These are phyloP conservation scores for Diutina sp. DNA, from an alignment of 1,139 yeast species.

Conservation along the genomic window DNA sequence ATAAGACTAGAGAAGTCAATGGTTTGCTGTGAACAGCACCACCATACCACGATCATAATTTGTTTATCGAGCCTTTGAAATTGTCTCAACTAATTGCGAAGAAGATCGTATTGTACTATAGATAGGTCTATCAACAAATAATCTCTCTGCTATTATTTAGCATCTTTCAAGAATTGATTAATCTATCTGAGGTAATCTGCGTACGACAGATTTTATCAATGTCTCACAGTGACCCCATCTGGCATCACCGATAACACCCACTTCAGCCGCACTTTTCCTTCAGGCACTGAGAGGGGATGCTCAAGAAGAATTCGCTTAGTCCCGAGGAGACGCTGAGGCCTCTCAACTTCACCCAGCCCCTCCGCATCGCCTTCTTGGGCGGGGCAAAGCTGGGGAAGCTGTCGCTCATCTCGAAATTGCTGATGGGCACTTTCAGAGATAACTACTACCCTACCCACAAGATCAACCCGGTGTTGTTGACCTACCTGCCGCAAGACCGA, in stretches of 20 bases:
- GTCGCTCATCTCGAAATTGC: conserved; percentile 35
- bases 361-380: conserved; percentile 46
- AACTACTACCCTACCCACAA: conserved; percentile 58
- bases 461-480: conserved; percentile 41
- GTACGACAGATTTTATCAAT: no score
- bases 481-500: conserved; percentile 26
- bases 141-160: no score
- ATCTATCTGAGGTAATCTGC: no score
- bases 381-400: conserved; percentile 41
- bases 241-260: neutral
- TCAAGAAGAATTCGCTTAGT: neutral
- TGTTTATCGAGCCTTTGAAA: no score
- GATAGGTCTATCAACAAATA: no score
- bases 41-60: no score
- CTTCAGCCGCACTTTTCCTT: neutral
- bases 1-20: no score
- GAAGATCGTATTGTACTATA: no score
- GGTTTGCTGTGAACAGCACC: no score
- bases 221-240: no score
- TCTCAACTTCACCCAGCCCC: conserved; percentile 14
- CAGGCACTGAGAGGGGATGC: neutral
- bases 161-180: no score
- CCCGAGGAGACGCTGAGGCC: neutral
- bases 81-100: no score
- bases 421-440: conserved; percentile 34